A percentile compares a stretch with the other conserved stretches of the same genome.
phyloP scores from a whole-genome alignment of 805 yeast species.

The Saturnispora kantuleensis region DNA sequence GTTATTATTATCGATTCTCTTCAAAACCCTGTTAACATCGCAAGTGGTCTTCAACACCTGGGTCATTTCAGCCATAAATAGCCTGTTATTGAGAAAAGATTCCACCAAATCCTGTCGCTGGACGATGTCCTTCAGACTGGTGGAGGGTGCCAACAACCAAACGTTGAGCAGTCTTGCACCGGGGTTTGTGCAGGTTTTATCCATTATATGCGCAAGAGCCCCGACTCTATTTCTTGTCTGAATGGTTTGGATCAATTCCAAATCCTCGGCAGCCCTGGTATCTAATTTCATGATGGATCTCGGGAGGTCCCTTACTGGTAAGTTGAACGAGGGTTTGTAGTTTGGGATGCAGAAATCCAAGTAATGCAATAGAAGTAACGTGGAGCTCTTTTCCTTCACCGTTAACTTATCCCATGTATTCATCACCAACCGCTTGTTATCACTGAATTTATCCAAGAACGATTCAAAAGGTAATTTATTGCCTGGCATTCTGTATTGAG shows the following conservation, averaged over 20 bases:
- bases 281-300: conserved; percentile 64
- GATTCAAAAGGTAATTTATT: conserved; percentile 30
- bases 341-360: conserved; percentile 66
- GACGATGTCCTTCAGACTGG: conserved; percentile 44
- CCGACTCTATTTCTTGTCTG: conserved; percentile 53
- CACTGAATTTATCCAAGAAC: conserved; percentile 33
- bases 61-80: conserved; percentile 26
- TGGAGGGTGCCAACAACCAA: conserved; percentile 77
- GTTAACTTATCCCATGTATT: conserved; percentile 27
- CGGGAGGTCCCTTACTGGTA: conserved; percentile 52
- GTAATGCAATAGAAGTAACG: conserved; percentile 57
- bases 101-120: conserved; percentile 45
- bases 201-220: conserved; percentile 58
- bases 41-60: conserved; percentile 35
- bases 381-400: conserved; percentile 46
- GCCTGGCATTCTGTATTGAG: conserved; percentile 38
- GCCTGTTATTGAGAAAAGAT: conserved; percentile 28
- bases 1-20: conserved; percentile 38
- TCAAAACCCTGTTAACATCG: conserved; percentile 52
- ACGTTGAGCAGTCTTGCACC: conserved; percentile 72
- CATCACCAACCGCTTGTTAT: conserved; percentile 19
- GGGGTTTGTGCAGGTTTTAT: conserved; percentile 66
- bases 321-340: conserved; percentile 47
- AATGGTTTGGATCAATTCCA: conserved; percentile 58
- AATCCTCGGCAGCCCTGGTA: conserved; percentile 62